Base-by-base conservation (phyloP, 495 filamentous ascomycete genomes). In the Corynascus novoguineensis region DNA sequence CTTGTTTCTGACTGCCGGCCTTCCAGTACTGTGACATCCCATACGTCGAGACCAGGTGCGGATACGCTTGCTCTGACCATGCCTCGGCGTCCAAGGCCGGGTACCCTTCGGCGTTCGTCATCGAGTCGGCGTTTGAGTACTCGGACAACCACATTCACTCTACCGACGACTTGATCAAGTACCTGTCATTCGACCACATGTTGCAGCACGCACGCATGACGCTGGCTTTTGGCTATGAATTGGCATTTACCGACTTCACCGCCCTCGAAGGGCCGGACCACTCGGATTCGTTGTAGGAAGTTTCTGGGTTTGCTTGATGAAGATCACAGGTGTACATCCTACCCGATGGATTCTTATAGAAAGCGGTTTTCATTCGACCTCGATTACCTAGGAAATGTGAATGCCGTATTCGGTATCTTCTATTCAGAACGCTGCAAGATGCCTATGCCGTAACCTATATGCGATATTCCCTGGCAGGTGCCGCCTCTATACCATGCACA, bases 1-100 rank as follows among this genome's bases (percentile, higher is more conserved):
- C 4, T 5, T 29, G n/a, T 22, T 29, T 2, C n/a, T n/a, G n/a
- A n/a, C n/a, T n/a, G n/a, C n/a, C n/a, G n/a, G n/a, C 10, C 5
- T 12, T 19, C 38, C 32, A 84, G 82, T 97, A 97, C 73, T 97
- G 93, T 72, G 79, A 84, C 24, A 92, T 98, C 54, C 90, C 91
- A 0, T 97, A 83, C 63, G 81, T 92, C 60, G 81, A 92, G 68
- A 97, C 92, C 24, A 88, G 92, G 73, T 99, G 93, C 70, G 95
- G 95, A 25, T 98, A 97, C 64, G 93, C 95, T 22, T 98, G 93
- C 78, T 93, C 88, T 4, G 93, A 97, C 68, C 95, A 99, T 66
- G 93, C 93, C 12, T 92, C 86, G n/a, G 95, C 93, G 22, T 90
- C 86, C 63, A 93, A 95, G 74, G 92, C 91, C 45, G 93, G 93